Base-by-base conservation (phyloP, 495 filamentous ascomycete genomes). In the Penicillium cinerascens region DNA sequence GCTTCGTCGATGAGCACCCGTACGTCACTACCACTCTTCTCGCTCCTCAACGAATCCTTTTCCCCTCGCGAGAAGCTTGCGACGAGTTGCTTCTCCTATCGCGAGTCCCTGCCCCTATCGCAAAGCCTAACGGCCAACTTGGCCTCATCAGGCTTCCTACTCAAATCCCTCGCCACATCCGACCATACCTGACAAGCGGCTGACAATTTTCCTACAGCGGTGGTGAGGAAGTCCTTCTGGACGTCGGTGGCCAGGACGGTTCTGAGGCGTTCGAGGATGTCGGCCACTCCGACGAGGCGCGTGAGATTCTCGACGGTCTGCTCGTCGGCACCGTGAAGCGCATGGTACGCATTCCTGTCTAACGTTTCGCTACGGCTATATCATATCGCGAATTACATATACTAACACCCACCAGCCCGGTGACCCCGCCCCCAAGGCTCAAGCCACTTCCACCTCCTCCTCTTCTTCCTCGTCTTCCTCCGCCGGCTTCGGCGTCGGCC, bases 251-350 rank as follows among this genome's bases (percentile, higher is more conserved):
- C 65, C 91, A 96, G 75, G 93, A 99, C 75, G 88, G 91, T 61
- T 95, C 93, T 62, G 95, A 97, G 74, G 91, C 93, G 50, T 99
- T 99, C 70, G 93, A 99, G 78, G 95, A 99, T 74, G 95, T 99
- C 69, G 95, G 95, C 55, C 95, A 99, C 86, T 93, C 88, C 70
- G 95, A 99, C 71, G 95, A 99, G 79, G 95, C 95, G 52, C 87
- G 95, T 46, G 91, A 97, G 78, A 91, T 96, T 64, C 84, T 99
- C 16, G 81, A 86, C 21, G 83, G 85, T 56, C 76, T 96, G 55
- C 74, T 85, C 27, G 84, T 96, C 55, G 93, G 90, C 48, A 82
- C 58, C 23, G 74, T 99, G 60, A 96, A 96, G 83, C 83, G 92
- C 69, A 69, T 85, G 79, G 92, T 97, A 84, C 58, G 79, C 67